Evolutionary conservation across 2,329 filamentous ascomycete species (phyloP).

Genomic region (Colletotrichum truncatum): DNA sequence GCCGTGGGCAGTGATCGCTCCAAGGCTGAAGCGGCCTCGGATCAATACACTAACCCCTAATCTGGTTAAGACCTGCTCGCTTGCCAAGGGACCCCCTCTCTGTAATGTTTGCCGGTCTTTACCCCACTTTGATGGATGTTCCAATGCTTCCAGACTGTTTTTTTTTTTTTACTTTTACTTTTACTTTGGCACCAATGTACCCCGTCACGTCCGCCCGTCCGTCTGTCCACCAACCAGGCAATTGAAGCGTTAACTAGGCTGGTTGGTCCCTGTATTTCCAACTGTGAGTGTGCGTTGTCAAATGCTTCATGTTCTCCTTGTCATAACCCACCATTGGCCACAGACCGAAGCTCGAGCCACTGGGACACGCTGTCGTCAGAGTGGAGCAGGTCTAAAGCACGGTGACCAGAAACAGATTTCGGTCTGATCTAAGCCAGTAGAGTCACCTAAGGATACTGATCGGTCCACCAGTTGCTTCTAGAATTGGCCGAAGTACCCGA

Average conservation of each 20-base stretch:
- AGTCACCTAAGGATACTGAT: neutral
- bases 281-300: too few relatives aligned
- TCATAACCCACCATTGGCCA: too few relatives aligned
- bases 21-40: neutral
- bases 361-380: conserved; percentile 1
- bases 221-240: too few relatives aligned
- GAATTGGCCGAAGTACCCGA: neutral
- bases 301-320: too few relatives aligned
- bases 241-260: too few relatives aligned
- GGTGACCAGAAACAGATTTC: neutral
- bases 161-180: neutral
- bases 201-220: too few relatives aligned
- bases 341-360: neutral
- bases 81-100: neutral
- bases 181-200: too few relatives aligned
- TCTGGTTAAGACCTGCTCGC: neutral
- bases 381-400: neutral
- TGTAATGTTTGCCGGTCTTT: neutral
- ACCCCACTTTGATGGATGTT: conserved; percentile 8
- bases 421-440: neutral
- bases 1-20: neutral
- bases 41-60: neutral
- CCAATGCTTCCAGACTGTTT: conserved; percentile 11
- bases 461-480: neutral
- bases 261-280: too few relatives aligned